Evolutionary conservation across 2,329 filamentous ascomycete genomes (phyloP), one percentile per base, ranked within the genome.

Genomic region (Niveomyces coronatus): DNA sequence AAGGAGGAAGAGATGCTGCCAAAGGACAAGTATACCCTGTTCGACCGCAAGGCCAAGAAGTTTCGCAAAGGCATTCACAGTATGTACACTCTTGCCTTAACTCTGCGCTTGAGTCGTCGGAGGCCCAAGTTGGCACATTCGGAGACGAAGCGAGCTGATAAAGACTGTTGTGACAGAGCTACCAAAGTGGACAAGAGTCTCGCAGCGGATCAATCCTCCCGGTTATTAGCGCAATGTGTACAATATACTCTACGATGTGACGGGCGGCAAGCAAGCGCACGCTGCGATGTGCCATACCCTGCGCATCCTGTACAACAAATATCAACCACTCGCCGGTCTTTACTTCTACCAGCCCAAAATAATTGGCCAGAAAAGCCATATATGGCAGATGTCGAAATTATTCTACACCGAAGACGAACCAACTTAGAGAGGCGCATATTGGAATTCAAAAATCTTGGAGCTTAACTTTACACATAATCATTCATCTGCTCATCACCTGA

Each of bases 61-160:
- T 98, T 96, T 62, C 74, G 91, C 58, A 98, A 98, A 76, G 85
- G 87, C 40, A 88, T 98, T 60, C 89, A 96, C 65, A 96, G 88
- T 94, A 73, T 52, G 86, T 77, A n/a, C n/a, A n/a, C n/a, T n/a
- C n/a, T n/a, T n/a, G n/a, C n/a, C n/a, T n/a, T n/a, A n/a, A n/a
- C n/a, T n/a, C n/a, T n/a, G n/a, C n/a, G n/a, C n/a, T n/a, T n/a
- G n/a, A n/a, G n/a, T n/a, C n/a, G n/a, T n/a, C n/a, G n/a, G n/a
- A n/a, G n/a, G n/a, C n/a, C n/a, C n/a, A n/a, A n/a, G n/a, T n/a
- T n/a, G n/a, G n/a, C n/a, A n/a, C n/a, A n/a, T n/a, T 33, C 16
- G 30, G 15, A 10, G 14, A 28, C 37, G 22, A 24, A 24, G 11
- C 22, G 22, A 11, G 22, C 7, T 7, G 22, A 24, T 31, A 22